Conservation (phyloP, 164 flowering plant species). For the Vitis amurensis region DNA sequence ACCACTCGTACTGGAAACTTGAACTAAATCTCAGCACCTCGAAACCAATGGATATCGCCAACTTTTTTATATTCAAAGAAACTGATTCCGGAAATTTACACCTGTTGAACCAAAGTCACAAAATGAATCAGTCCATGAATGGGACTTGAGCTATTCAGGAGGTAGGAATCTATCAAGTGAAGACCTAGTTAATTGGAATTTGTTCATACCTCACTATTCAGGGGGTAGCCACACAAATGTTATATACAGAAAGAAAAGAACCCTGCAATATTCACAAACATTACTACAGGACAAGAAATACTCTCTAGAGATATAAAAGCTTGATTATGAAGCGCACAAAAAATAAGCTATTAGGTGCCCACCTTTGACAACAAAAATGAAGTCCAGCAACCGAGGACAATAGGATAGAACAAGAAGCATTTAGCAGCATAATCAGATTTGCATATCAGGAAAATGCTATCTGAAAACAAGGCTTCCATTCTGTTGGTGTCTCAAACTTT, state of each 20-base stretch:
- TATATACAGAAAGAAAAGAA: constrained; percentile 33
- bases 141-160: not conserved
- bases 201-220: constrained; percentile 23
- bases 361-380: constrained; percentile 23
- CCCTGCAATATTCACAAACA: constrained; percentile 27
- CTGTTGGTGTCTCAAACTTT: constrained; percentile 67
- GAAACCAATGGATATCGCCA: constrained; percentile 15
- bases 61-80: constrained; percentile 10
- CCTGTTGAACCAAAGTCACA: constrained; percentile 26
- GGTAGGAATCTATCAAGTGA: not conserved
- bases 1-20: constrained; percentile 1
- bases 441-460: constrained; percentile 46
- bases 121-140: not conserved
- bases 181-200: too few species aligned
- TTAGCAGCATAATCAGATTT: not conserved
- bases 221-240: constrained; percentile 11
- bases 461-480: constrained; percentile 90
- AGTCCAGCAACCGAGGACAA: not conserved
- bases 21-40: not conserved
- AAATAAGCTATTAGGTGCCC: not conserved
- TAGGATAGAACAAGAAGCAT: not conserved
- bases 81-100: constrained; percentile 52
- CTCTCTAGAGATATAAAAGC: too few species aligned
- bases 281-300: not conserved
- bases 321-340: not conserved